Percentiles rank a stretch among this genome's conserved stretches.
Conservation (phyloP, 176 grass and related monocot species). For the Triticum aestivum region DNA sequence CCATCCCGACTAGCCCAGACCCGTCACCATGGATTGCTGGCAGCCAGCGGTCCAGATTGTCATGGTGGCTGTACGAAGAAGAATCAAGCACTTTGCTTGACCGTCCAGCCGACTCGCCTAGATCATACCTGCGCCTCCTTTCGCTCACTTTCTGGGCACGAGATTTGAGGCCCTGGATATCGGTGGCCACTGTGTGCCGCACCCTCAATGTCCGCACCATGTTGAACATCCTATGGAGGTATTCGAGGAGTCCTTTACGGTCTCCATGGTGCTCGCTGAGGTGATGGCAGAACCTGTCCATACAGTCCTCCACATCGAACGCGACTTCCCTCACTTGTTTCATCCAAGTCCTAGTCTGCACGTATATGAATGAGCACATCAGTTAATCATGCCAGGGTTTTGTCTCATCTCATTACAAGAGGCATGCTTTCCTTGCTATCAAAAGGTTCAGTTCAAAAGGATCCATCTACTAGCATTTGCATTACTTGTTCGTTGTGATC, state of each 20-base stretch:
- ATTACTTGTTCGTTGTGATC: neutral
- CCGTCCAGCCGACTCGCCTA: neutral
- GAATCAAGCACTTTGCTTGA: neutral
- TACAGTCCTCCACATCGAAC: constrained; percentile 7
- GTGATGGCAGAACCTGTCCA: neutral
- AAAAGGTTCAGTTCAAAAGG: neutral
- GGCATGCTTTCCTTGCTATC: too few species aligned
- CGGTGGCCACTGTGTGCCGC: neutral
- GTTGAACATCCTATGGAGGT: neutral
- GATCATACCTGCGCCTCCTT: neutral
- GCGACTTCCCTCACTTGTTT: constrained; percentile 17
- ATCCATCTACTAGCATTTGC: neutral
- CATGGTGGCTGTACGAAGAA: too few species aligned
- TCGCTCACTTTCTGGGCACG: constrained; percentile 10
- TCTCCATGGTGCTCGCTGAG: neutral
- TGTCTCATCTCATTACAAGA: too few species aligned
- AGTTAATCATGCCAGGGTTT: neutral
- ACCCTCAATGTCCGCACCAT: neutral
- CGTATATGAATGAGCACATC: neutral
- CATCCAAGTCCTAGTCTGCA: constrained; percentile 12
- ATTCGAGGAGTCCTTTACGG: neutral
- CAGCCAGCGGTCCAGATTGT: neutral
- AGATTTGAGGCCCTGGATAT: neutral
- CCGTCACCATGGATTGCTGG: constrained; percentile 5
- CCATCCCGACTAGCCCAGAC: neutral